Percentiles rank a stretch among this genome's conserved stretches.
phyloP scores from a whole-genome alignment of 108 stramenopile species.

The Cyclotella sp. region DNA sequence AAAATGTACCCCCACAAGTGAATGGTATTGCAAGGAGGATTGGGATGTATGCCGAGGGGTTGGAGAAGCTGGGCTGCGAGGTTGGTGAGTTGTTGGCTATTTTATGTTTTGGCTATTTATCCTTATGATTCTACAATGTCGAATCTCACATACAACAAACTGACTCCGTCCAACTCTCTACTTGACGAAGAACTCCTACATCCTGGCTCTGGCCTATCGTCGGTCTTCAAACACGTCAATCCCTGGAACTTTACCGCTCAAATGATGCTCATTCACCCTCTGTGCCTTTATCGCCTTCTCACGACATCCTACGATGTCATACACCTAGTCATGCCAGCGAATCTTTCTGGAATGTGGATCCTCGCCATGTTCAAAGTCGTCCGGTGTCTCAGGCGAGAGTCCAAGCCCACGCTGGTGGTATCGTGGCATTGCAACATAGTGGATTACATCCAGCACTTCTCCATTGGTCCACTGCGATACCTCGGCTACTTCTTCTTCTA shows the following conservation, averaged over 20 bases:
- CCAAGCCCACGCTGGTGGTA: constrained; percentile 56
- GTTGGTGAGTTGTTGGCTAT: constrained; percentile 35
- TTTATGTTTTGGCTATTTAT: no score
- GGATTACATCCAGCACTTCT: constrained; percentile 54
- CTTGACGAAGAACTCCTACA: constrained; percentile 42
- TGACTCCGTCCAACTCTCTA: background rate
- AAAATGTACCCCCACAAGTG: constrained; percentile 61
- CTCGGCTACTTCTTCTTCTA: constrained; percentile 38
- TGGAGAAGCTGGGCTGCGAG: constrained; percentile 48
- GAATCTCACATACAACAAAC: background rate
- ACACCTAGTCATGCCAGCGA: constrained; percentile 59
- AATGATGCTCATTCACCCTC: constrained; percentile 59
- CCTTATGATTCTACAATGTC: background rate
- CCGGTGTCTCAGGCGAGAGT: constrained; percentile 36
- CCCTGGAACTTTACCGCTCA: constrained; percentile 63
- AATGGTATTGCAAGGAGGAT: constrained; percentile 64
- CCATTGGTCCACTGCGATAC: constrained; percentile 35
- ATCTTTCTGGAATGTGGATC: constrained; percentile 58
- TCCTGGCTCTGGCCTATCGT: constrained; percentile 43
- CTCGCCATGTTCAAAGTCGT: constrained; percentile 50
- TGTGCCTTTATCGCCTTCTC: constrained; percentile 34
- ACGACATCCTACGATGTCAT: constrained; percentile 49
- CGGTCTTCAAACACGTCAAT: constrained; percentile 51
- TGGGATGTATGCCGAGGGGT: constrained; percentile 53
- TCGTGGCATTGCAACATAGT: constrained; percentile 64